phyloP scores from a whole-genome alignment of 371 early-diverging fungal species.

The Saksenaea oblongispora region DNA sequence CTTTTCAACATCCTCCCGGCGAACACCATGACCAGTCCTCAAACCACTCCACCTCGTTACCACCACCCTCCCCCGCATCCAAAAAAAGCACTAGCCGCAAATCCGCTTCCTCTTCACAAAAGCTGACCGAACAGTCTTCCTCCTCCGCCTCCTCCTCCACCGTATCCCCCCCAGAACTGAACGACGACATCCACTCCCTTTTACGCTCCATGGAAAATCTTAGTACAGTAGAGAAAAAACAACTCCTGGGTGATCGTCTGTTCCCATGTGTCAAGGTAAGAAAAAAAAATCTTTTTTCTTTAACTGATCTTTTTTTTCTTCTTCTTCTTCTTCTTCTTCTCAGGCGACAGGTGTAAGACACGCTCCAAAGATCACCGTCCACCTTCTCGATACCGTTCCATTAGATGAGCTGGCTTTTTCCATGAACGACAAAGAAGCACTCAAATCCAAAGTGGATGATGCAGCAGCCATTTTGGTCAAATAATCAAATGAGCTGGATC shows the following conservation, averaged over 20 bases:
- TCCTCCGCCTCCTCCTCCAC: neutral
- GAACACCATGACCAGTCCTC: conserved; percentile 7
- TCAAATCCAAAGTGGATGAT: conserved; percentile 17
- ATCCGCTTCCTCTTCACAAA: neutral
- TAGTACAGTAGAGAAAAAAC: conserved; percentile 39
- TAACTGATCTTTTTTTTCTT: neutral
- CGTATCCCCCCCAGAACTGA: neutral
- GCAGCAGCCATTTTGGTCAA: conserved; percentile 6
- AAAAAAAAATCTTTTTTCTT: neutral
- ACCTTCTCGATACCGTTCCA: conserved; percentile 33
- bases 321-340: neutral
- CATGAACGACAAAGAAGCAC: conserved; percentile 20
- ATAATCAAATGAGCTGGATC: neutral
- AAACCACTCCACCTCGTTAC: neutral
- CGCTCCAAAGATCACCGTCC: conserved; percentile 40
- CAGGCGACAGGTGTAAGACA: conserved; percentile 36
- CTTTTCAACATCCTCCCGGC: conserved; percentile 33
- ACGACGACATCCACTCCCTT: conserved; percentile 25
- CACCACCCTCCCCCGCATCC: neutral
- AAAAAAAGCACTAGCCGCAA: neutral
- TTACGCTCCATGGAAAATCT: conserved; percentile 31
- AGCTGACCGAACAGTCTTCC: neutral
- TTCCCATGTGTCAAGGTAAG: conserved; percentile 52
- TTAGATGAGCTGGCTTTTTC: conserved; percentile 25
- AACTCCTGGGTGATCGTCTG: conserved; percentile 43